Evolutionary conservation across 2,329 filamentous ascomycete species (phyloP), one percentile per base, ranked within the genome.

Genomic region (Scleromitrula shiraiana): DNA sequence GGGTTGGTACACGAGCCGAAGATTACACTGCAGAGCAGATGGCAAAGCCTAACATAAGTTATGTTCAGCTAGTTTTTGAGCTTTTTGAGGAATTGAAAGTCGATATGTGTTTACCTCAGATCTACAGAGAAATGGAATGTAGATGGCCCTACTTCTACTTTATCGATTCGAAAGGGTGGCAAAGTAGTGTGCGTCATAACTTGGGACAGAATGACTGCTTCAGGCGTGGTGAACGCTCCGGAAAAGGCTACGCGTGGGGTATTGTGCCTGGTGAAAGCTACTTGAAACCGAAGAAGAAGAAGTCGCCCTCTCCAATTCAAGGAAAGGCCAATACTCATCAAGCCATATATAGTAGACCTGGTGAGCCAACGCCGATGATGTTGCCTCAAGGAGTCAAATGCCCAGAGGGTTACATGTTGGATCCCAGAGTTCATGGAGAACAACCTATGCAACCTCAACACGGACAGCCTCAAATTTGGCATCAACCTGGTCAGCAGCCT

Each of bases 11-110:
- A 50, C n/a, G n/a, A n/a, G n/a, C n/a, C n/a, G 58, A 56, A 20
- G 61, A 84, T 57, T 73, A 83, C 62, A 87, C 83, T 1, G 79
- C 83, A 29, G 85, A 89, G 59, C 82, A 89, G 65, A 70, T 89
- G 42, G 78, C 80, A 50, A 85, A 87, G 64, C 77, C 77, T 2
- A 65, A 66, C 0, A 66, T 68, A n/a, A 79, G 77, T 33, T 80
- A 80, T 57, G 73, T 79, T 9, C 69, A 73, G 14, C 68, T 80
- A 35, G 75, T 80, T 42, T 73, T 76, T 52, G 76, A 80, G 52
- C 74, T 75, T 12, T 71, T 81, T 14, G 67, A 68, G 0, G 69
- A 71, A 8, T 72, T 74, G 6, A 61, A 64, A 24, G 70, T 70
- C 5, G 66, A 70, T 47, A 72, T 79, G 64, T 76, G 77, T 46